Conservation (phyloP, 2,329 filamentous ascomycete species). For the Fusarium avenaceum region DNA sequence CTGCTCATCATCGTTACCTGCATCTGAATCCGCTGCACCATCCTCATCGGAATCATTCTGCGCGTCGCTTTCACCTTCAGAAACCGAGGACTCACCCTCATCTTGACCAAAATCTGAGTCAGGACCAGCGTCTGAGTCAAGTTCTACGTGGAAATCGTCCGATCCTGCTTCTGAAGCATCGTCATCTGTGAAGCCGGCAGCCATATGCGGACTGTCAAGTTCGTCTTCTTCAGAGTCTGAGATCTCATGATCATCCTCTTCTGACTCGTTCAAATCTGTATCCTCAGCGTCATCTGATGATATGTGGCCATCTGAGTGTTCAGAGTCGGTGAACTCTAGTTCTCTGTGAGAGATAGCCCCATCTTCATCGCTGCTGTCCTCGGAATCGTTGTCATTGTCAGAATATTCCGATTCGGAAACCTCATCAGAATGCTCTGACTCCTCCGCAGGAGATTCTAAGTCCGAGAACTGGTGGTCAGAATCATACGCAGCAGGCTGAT, state of each 20-base stretch:
- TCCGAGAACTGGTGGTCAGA: background rate
- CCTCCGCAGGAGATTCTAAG: background rate
- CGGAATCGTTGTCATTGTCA: background rate
- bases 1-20: background rate
- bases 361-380: background rate
- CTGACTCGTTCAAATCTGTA: background rate
- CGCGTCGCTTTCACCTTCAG: background rate
- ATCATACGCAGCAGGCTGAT: background rate
- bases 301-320: background rate
- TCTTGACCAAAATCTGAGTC: background rate
- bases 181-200: background rate
- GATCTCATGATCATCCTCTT: background rate
- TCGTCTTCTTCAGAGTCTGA: background rate
- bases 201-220: background rate
- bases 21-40: background rate
- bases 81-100: background rate
- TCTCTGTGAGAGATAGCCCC: background rate
- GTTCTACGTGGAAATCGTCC: background rate
- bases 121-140: background rate
- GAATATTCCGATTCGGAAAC: background rate
- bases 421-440: background rate
- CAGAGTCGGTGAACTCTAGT: background rate
- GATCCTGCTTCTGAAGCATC: constrained; percentile 3
- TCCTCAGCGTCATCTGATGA: background rate
- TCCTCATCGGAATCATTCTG: background rate